Conservation (phyloP, 1,284 basidiomycete genomes). For the Ganoderma multipileum region DNA sequence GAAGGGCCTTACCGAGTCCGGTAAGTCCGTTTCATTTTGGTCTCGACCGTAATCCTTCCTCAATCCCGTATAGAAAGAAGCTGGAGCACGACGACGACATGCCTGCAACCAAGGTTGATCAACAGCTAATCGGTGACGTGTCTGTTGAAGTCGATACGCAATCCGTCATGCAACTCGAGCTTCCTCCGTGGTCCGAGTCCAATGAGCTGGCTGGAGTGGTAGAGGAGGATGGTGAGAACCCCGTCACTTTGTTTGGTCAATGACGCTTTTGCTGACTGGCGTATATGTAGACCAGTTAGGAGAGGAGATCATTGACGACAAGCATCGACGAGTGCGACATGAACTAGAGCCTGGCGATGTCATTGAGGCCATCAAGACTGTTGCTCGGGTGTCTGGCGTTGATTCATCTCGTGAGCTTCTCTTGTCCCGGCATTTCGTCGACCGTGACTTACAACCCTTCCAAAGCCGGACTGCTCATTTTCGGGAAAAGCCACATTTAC, state of each 20-base stretch:
- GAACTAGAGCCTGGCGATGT: slow-evolving; percentile 90
- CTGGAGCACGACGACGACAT: slow-evolving; percentile 67
- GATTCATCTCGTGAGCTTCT: slow-evolving; percentile 80
- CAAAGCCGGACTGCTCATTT: slow-evolving; percentile 85
- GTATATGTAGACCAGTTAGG: slow-evolving; percentile 55
- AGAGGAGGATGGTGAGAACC: slow-evolving; percentile 61
- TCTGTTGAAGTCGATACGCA: slow-evolving; percentile 65
- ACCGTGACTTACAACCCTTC: background rate
- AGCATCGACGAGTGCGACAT: slow-evolving; percentile 80
- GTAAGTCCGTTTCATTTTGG: slow-evolving; percentile 71
- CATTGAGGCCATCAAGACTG: slow-evolving; percentile 89
- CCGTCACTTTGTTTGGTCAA: background rate
- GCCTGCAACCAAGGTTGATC: slow-evolving; percentile 59
- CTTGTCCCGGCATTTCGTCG: background rate
- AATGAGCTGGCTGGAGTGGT: slow-evolving; percentile 76
- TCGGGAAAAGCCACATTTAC: slow-evolving; percentile 87
- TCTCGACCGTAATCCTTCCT: slow-evolving; percentile 2
- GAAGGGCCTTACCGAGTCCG: slow-evolving; percentile 87
- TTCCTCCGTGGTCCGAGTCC: slow-evolving; percentile 81
- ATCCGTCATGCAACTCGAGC: slow-evolving; percentile 67
- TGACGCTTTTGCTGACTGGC: background rate
- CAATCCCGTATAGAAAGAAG: slow-evolving; percentile 62
- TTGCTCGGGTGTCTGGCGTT: slow-evolving; percentile 86
- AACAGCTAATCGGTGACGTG: slow-evolving; percentile 59
- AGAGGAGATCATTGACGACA: slow-evolving; percentile 81